Conservation (phyloP, 208 protist species). For the Leishmania arabica region DNA sequence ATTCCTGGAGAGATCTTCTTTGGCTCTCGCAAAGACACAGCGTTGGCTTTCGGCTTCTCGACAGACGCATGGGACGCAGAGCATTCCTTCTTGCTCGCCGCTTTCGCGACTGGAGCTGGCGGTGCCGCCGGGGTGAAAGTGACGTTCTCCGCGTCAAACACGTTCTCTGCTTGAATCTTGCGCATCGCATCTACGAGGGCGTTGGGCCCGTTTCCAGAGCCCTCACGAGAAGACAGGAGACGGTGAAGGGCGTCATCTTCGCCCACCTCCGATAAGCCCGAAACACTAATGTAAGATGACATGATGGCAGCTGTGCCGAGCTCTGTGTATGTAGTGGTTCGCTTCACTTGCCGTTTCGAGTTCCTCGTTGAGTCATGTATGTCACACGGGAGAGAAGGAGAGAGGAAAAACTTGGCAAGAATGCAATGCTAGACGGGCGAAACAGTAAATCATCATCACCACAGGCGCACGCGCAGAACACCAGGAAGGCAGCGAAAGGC, state of each 20-base stretch:
- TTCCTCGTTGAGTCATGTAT: background rate
- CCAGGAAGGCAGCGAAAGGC: background rate
- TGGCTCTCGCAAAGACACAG: slow-evolving; percentile 28
- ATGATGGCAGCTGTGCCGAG: background rate
- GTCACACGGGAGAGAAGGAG: background rate
- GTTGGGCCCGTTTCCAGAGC: slow-evolving; percentile 9
- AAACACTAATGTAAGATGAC: slow-evolving; percentile 52
- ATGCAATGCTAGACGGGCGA: background rate
- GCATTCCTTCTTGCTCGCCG: background rate
- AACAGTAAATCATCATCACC: background rate
- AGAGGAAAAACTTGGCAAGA: background rate
- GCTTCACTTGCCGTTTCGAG: background rate
- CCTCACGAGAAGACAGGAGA: slow-evolving; percentile 26
- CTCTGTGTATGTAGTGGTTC: background rate
- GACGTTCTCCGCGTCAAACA: slow-evolving; percentile 12
- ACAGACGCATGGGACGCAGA: background rate
- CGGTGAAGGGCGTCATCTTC: slow-evolving; percentile 51
- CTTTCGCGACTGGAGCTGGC: background rate
- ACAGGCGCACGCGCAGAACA: background rate
- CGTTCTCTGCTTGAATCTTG: slow-evolving; percentile 38
- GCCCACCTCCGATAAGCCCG: slow-evolving; percentile 38
- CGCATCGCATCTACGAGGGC: slow-evolving; percentile 38
- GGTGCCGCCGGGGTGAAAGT: background rate
- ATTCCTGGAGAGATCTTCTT: slow-evolving; percentile 7
- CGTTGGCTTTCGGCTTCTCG: slow-evolving; percentile 2